These are phyloP conservation scores for Globisporangium okanoganense DNA, from an alignment of 352 stramenopile species.

Conservation along the genomic window DNA sequence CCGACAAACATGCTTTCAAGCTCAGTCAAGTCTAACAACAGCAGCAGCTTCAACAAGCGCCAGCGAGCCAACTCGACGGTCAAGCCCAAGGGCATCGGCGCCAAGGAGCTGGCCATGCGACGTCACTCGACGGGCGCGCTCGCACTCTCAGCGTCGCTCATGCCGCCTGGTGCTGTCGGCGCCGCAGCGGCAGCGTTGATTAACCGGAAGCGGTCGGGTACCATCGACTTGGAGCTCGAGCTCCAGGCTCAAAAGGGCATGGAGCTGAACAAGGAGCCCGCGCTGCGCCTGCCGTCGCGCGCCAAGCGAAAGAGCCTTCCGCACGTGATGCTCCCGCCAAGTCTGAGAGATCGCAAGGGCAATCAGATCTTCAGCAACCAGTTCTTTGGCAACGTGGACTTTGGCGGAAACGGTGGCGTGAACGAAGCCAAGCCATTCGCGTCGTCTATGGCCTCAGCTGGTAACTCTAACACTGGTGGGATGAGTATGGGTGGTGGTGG, in stretches of 20 bases:
- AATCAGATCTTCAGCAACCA: slow-evolving; percentile 34
- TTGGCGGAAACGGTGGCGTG: slow-evolving; percentile 5
- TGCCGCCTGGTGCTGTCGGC: slow-evolving; percentile 18
- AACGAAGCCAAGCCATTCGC: slow-evolving; percentile 20
- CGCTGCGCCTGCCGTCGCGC: slow-evolving; percentile 20
- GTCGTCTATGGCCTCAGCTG: not conserved
- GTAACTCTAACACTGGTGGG: not conserved
- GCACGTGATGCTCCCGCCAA: slow-evolving; percentile 25
- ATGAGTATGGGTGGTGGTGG: not conserved
- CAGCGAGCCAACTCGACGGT: slow-evolving; percentile 8
- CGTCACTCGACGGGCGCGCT: slow-evolving; percentile 49
- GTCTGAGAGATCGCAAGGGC: slow-evolving; percentile 23
- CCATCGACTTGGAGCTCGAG: slow-evolving; percentile 17
- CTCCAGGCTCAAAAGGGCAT: slow-evolving; percentile 9
- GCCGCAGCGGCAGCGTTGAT: slow-evolving; percentile 3
- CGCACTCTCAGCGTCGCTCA: slow-evolving; percentile 27
- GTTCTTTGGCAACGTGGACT: slow-evolving; percentile 19
- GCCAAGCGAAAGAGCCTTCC: slow-evolving; percentile 45
- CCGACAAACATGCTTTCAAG: not conserved
- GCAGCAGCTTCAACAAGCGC: not conserved
- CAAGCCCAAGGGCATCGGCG: slow-evolving; percentile 8
- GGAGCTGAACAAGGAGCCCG: slow-evolving; percentile 22
- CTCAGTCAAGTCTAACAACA: not conserved
- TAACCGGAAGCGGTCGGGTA: slow-evolving; percentile 16
- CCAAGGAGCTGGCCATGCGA: slow-evolving; percentile 15